Evolutionary conservation across 805 yeast genomes (phyloP).

Genomic region (Schwanniomyces yamadae): DNA sequence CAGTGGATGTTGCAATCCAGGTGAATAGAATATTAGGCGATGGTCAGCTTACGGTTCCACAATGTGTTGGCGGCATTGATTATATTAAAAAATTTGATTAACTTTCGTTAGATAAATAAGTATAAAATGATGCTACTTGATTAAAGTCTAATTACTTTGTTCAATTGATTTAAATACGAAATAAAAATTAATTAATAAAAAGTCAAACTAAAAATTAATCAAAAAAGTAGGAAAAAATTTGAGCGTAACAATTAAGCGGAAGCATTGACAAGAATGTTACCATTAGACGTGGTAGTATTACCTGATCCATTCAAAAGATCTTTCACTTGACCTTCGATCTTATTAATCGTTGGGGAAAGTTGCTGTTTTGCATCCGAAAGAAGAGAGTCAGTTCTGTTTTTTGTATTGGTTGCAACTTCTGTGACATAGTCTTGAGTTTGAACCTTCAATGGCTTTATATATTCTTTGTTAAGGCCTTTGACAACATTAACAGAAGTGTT

Average conservation of each 20-base stretch:
- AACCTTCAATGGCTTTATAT: conserved; percentile 38
- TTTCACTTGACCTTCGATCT: conserved; percentile 9
- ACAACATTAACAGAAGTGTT: conserved; percentile 34
- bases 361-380: conserved; percentile 22
- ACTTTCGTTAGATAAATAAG: background rate
- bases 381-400: conserved; percentile 31
- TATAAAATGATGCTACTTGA: background rate
- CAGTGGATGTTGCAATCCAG: conserved; percentile 68
- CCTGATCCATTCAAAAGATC: conserved; percentile 12
- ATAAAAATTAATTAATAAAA: conserved; percentile 1
- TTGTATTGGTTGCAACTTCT: conserved; percentile 35
- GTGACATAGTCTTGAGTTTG: conserved; percentile 40
- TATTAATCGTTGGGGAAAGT: conserved; percentile 12
- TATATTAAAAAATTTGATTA: conserved; percentile 53
- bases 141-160: background rate
- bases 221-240: too few species aligned
- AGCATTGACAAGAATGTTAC: conserved; percentile 19
- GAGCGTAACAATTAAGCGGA: conserved; percentile 22
- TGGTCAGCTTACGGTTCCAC: conserved; percentile 72
- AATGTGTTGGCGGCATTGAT: conserved; percentile 68
- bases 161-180: too few species aligned
- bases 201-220: background rate
- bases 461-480: conserved; percentile 32
- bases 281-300: conserved; percentile 8
- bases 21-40: conserved; percentile 54